Base-by-base conservation (phyloP, 179 eudicot genomes). In the Sideroxylon spinosum region DNA sequence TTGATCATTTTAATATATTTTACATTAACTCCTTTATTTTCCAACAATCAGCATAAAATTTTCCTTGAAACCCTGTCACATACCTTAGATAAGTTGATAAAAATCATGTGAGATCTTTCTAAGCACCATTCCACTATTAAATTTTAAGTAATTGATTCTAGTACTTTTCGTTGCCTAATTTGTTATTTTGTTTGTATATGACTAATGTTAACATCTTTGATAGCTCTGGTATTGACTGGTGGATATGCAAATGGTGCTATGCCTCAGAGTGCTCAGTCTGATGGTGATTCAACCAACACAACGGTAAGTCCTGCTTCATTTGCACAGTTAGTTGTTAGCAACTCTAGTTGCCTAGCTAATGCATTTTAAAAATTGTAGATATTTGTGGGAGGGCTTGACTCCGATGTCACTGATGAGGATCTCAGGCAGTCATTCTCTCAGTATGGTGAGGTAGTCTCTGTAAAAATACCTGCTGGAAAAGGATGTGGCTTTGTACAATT, bases 401-500 rank as follows among this genome's bases (percentile, higher is more conserved):
- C 88, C 62, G 89, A 86, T 64, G 85, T 84, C 78, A 81, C 84
- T 52, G 92, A 89, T 84, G 90, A 87, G 70, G 90, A 84, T 48
- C 85, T 89, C 49, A 84, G 85, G 66, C 85, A 87, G 79, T 75
- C 87, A 9, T 89, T 89, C 73, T 73, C 77, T 61, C 86, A 80
- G 68, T 86, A 68, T 87, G 92, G 92, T 6, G 87, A 89, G 62
- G 81, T 89, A 72, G 63, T 84, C 61, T 85, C 87, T 59, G 84
- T 89, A 23, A 89, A 89, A 80, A 89, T 89, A 66, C 92, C 92
- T 16, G 64, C 79, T 64, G 87, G 89, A 76, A 89, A 86, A 74
- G 89, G 90, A 78, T 89, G 92, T 78, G 92, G 90, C 78, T 89
- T 89, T 78, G 92, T 89, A n/a, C 88, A 87, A 80, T 89, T 87